A percentile compares a stretch with the other conserved stretches of the same genome.
These are phyloP conservation scores for Lachancea nothofagi DNA, from an alignment of 805 yeast species.

Conservation along the genomic window DNA sequence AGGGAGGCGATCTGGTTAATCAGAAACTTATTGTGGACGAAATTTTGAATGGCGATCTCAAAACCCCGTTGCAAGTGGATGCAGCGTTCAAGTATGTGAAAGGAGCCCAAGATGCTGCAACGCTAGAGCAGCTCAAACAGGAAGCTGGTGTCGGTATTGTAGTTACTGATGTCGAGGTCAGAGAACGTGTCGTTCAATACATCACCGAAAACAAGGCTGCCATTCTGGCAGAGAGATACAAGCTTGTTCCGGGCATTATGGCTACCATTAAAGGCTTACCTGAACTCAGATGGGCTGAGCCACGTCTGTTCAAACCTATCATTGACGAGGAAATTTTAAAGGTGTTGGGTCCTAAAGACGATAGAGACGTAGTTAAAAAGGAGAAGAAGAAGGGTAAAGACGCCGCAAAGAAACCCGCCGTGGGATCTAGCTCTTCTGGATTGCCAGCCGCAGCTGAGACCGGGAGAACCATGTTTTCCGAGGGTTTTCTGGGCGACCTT, in stretches of 20 bases:
- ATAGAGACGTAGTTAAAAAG: slow-evolving; percentile 77
- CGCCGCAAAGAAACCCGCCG: slow-evolving; percentile 23
- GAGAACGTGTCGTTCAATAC: slow-evolving; percentile 50
- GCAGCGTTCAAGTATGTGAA: slow-evolving; percentile 77
- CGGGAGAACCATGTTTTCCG: slow-evolving; percentile 77
- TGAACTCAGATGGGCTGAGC: slow-evolving; percentile 86
- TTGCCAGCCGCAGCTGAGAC: slow-evolving; percentile 10
- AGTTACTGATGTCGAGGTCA: slow-evolving; percentile 61
- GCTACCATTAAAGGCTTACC: slow-evolving; percentile 72
- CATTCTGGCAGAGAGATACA: slow-evolving; percentile 70
- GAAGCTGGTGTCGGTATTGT: slow-evolving; percentile 79
- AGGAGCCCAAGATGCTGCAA: slow-evolving; percentile 40
- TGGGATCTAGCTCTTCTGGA: slow-evolving; percentile 3
- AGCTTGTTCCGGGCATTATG: slow-evolving; percentile 67
- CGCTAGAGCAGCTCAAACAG: slow-evolving; percentile 47
- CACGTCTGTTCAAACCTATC: slow-evolving; percentile 77
- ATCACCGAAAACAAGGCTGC: slow-evolving; percentile 53
- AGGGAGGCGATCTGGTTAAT: slow-evolving; percentile 45
- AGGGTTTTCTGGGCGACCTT: slow-evolving; percentile 91
- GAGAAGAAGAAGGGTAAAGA: slow-evolving; percentile 48
- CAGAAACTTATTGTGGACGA: slow-evolving; percentile 53
- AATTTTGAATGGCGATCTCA: slow-evolving; percentile 58
- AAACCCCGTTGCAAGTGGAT: slow-evolving; percentile 65
- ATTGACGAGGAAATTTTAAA: slow-evolving; percentile 73
- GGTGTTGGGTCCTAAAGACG: slow-evolving; percentile 91